Percentiles rank a stretch among this genome's conserved stretches.
phyloP scores from a whole-genome alignment of 2,329 filamentous ascomycete species.

The Trichoderma sp. region DNA sequence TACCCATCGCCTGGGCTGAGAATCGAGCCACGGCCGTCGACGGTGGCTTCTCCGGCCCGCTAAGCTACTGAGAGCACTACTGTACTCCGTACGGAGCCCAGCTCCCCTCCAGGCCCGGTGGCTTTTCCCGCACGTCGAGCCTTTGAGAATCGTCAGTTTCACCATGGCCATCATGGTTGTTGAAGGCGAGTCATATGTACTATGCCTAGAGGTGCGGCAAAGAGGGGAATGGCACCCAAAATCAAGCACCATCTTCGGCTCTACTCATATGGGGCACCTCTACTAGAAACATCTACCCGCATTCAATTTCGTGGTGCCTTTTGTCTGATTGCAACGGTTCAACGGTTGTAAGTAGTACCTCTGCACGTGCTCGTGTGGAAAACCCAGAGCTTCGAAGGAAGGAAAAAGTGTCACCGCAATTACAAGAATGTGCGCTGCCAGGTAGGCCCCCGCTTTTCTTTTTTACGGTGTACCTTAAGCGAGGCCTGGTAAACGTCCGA shows the following conservation, averaged over 20 bases:
- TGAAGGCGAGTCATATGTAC: neutral
- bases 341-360: neutral
- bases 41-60: slow-evolving; percentile 20
- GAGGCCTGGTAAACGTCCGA: slow-evolving; percentile 14
- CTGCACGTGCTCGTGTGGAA: neutral
- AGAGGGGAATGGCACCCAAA: neutral
- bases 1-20: slow-evolving; percentile 19
- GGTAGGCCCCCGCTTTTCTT: neutral
- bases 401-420: slow-evolving; percentile 10
- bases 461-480: slow-evolving; percentile 15
- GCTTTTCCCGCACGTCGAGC: slow-evolving; percentile 1
- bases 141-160: slow-evolving; percentile 5
- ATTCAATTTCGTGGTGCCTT: neutral
- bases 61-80: slow-evolving; percentile 11
- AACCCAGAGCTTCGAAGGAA: neutral
- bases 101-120: neutral
- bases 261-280: neutral
- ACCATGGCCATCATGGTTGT: slow-evolving; percentile 4
- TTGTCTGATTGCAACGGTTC: neutral
- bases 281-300: neutral
- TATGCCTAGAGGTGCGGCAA: neutral
- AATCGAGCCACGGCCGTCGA: slow-evolving; percentile 21
- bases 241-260: neutral
- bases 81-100: slow-evolving; percentile 4
- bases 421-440: neutral